Conservation (phyloP, 2,329 filamentous ascomycete species). For the Cadophora luteo-olivacea region DNA sequence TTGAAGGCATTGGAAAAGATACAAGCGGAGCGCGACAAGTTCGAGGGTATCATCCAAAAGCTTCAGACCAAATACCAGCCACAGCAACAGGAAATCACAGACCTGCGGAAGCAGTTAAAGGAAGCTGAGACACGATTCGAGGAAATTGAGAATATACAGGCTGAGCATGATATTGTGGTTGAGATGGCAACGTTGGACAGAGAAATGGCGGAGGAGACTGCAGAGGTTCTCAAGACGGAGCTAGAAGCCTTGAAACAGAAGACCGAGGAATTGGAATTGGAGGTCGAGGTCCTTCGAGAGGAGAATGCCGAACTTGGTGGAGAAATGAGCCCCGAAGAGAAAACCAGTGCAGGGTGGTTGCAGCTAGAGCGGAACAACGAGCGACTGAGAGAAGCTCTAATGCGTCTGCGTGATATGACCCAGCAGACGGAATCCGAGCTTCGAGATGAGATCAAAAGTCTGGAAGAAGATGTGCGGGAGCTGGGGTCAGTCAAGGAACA, state of each 20-base stretch:
- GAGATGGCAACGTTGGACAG: conserved; percentile 89
- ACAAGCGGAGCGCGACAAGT: conserved; percentile 78
- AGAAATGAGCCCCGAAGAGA: conserved; percentile 88
- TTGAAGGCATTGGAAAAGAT: conserved; percentile 79
- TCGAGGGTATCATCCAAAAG: conserved; percentile 86
- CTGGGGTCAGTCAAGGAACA: conserved; percentile 71
- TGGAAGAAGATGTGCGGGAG: conserved; percentile 78
- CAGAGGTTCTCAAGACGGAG: conserved; percentile 82
- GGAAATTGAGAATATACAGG: conserved; percentile 74
- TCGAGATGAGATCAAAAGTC: conserved; percentile 72
- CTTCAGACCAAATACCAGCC: conserved; percentile 88
- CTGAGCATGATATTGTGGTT: conserved; percentile 83
- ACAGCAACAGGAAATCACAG: conserved; percentile 78
- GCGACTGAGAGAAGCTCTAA: conserved; percentile 81
- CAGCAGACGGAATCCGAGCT: conserved; percentile 85
- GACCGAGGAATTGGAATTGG: conserved; percentile 83
- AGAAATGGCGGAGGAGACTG: conserved; percentile 95
- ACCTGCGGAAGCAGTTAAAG: conserved; percentile 78
- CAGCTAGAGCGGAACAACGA: conserved; percentile 93
- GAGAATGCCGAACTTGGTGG: conserved; percentile 86
- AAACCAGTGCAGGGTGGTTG: conserved; percentile 84
- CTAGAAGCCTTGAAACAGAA: conserved; percentile 77
- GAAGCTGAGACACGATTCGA: conserved; percentile 75
- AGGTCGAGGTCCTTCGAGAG: conserved; percentile 84
- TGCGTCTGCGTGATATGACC: conserved; percentile 84